Percentiles rank a stretch among this genome's conserved stretches.
These are phyloP conservation scores for Platanthera guangdongensis DNA, from an alignment of 106 monocot species.

Conservation along the genomic window DNA sequence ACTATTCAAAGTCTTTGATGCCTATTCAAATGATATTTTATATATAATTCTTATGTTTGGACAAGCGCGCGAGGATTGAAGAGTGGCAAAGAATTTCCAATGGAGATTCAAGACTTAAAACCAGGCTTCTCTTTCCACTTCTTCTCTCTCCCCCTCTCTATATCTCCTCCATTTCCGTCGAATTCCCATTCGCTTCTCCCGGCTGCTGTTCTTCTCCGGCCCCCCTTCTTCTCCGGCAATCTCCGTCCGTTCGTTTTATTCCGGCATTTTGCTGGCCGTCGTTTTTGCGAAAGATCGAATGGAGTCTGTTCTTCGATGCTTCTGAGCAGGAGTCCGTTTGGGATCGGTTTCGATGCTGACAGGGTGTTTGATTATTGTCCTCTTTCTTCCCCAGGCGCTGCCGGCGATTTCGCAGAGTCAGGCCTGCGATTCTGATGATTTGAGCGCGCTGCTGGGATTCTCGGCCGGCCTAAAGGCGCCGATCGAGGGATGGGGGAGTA, in stretches of 20 bases:
- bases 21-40: background rate
- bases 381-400: background rate
- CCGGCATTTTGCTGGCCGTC: background rate
- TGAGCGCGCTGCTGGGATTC: slow-evolving; percentile 14
- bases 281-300: background rate
- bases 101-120: slow-evolving; percentile 2
- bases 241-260: background rate
- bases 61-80: background rate
- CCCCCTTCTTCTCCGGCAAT: background rate
- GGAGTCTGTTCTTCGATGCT: background rate
- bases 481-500: slow-evolving; percentile 12
- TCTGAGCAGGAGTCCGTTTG: background rate
- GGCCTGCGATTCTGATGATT: slow-evolving; percentile 9
- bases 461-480: slow-evolving; percentile 2
- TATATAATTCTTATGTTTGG: background rate
- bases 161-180: background rate
- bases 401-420: background rate
- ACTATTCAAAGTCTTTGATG: background rate
- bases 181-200: background rate
- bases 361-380: slow-evolving; percentile 5
- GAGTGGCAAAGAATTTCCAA: background rate
- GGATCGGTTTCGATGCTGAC: background rate
- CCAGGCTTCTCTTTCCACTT: background rate
- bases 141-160: background rate
- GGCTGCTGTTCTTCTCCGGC: background rate